A percentile compares a stretch with the other conserved stretches of the same genome.
Conservation (phyloP, 1,284 basidiomycete genomes). For the Tilletia caries region DNA sequence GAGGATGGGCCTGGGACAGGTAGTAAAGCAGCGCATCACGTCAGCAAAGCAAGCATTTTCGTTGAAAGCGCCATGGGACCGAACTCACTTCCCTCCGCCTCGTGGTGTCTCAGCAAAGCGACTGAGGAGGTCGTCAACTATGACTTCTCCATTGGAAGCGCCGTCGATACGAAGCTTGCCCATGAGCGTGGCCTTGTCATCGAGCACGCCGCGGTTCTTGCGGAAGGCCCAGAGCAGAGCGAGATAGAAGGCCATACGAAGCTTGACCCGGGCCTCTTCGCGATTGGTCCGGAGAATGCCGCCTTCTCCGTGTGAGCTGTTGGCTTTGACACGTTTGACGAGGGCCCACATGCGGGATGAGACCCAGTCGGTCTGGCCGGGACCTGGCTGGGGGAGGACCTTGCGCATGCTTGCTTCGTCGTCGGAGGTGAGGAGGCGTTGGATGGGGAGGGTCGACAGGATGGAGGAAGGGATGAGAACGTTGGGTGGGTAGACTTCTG, state of each 20-base stretch:
- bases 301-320: conserved; percentile 11
- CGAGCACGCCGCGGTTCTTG: conserved; percentile 12
- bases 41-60: neutral
- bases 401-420: conserved; percentile 17
- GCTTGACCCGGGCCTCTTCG: conserved; percentile 15
- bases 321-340: conserved; percentile 21
- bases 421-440: conserved; percentile 14
- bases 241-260: conserved; percentile 26
- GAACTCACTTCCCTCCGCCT: conserved; percentile 22
- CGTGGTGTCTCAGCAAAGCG: conserved; percentile 28
- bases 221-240: conserved; percentile 28
- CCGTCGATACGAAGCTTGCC: conserved; percentile 26
- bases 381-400: conserved; percentile 18
- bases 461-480: conserved; percentile 37
- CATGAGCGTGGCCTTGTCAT: conserved; percentile 21
- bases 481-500: conserved; percentile 42
- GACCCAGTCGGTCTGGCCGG: conserved; percentile 25
- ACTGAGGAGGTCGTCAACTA: conserved; percentile 28
- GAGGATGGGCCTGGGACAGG: conserved; percentile 16
- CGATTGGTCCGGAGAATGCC: conserved; percentile 17
- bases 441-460: conserved; percentile 25
- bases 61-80: neutral
- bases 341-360: conserved; percentile 24
- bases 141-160: conserved; percentile 17
- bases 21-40: neutral